A percentile compares a stretch with the other conserved stretches of the same genome.
Evolutionary conservation across 1,284 basidiomycete species (phyloP).

Genomic region (Rhodotorula mucilaginosa): DNA sequence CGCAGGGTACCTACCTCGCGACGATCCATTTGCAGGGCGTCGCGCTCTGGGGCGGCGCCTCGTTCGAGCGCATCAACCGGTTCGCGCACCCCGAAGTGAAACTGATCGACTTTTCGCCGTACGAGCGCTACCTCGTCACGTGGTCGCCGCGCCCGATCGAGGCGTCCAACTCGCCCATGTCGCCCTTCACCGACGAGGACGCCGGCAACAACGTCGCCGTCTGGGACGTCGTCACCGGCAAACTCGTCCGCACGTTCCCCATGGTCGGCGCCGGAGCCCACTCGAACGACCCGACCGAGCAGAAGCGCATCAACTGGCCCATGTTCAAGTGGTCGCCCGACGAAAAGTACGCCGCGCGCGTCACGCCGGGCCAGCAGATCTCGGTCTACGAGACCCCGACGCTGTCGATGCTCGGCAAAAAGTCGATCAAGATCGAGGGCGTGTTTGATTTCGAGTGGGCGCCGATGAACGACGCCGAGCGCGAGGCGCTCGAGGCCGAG

Average conservation of each 20-base stretch:
- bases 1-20: slow-evolving; percentile 87
- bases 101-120: slow-evolving; percentile 95
- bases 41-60: slow-evolving; percentile 89
- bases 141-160: slow-evolving; percentile 96
- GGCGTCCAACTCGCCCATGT: slow-evolving; percentile 56
- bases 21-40: slow-evolving; percentile 95
- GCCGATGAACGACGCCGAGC: slow-evolving; percentile 85
- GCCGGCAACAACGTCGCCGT: slow-evolving; percentile 96
- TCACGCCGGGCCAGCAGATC: slow-evolving; percentile 86
- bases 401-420: slow-evolving; percentile 95
- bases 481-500: slow-evolving; percentile 83
- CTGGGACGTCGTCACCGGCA: slow-evolving; percentile 94
- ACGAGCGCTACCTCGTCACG: slow-evolving; percentile 94
- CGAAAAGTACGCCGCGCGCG: slow-evolving; percentile 88
- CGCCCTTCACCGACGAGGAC: slow-evolving; percentile 83
- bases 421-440: slow-evolving; percentile 95
- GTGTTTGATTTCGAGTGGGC: slow-evolving; percentile 99
- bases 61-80: slow-evolving; percentile 79
- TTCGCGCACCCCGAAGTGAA: slow-evolving; percentile 95
- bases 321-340: slow-evolving; percentile 97
- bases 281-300: slow-evolving; percentile 46
- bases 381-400: slow-evolving; percentile 92
- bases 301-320: slow-evolving; percentile 77
- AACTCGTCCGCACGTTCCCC: slow-evolving; percentile 92
- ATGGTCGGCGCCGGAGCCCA: slow-evolving; percentile 47